Percentiles rank a stretch among this genome's conserved stretches.
phyloP scores from a whole-genome alignment of 116 monocot species.

The Zostera marina region DNA sequence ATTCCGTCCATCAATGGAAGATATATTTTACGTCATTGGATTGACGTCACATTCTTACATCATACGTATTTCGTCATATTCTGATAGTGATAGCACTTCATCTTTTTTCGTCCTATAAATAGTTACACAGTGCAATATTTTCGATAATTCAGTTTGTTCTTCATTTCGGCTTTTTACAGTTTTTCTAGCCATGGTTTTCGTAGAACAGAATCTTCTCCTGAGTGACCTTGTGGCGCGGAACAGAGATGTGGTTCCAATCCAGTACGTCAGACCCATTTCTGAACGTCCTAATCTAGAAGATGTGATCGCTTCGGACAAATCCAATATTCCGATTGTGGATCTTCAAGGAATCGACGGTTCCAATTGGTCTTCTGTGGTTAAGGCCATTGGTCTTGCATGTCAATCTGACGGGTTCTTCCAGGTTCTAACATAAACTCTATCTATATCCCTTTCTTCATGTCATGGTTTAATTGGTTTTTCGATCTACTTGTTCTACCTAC shows the following conservation, averaged over 20 bases:
- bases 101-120: too few relatives aligned
- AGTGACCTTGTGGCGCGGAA: constrained; percentile 3
- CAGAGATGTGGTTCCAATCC: constrained; percentile 7
- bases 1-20: too few relatives aligned
- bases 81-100: too few relatives aligned
- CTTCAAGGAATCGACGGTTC: constrained; percentile 11
- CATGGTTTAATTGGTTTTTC: neutral
- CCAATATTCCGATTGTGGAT: constrained; percentile 23
- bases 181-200: constrained; percentile 2
- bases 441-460: neutral
- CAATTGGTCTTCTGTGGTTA: constrained; percentile 7
- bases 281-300: constrained; percentile 23
- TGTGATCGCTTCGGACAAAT: neutral
- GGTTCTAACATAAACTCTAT: constrained; percentile 8
- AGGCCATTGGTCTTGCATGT: constrained; percentile 32
- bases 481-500: neutral
- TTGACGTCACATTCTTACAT: neutral
- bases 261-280: constrained; percentile 19
- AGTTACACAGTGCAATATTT: too few relatives aligned
- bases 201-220: neutral
- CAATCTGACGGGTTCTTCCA: constrained; percentile 56
- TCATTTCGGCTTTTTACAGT: neutral
- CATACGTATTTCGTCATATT: too few relatives aligned
- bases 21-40: neutral
- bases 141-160: neutral